phyloP scores from a whole-genome alignment of 148 eudicot genomes.

The Vaccinium macrocarpon region DNA sequence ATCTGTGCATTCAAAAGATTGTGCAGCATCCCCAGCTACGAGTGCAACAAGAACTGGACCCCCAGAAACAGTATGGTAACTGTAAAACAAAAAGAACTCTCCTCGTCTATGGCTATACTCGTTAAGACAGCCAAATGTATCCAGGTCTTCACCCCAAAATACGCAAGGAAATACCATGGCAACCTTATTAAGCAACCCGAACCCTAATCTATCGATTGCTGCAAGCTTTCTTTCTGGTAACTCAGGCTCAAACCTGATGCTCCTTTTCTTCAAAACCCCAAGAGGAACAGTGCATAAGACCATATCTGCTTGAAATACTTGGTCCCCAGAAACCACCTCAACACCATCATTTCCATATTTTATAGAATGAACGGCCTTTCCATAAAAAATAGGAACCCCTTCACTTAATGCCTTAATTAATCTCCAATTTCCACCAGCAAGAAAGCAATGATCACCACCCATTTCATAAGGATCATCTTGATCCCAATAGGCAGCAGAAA shows the following conservation, averaged over 20 bases:
- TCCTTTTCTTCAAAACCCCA: constrained; percentile 72
- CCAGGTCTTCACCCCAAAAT: constrained; percentile 95
- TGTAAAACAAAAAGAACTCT: constrained; percentile 77
- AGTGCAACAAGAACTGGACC: constrained; percentile 80
- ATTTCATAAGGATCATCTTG: constrained; percentile 98
- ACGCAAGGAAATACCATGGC: constrained; percentile 83
- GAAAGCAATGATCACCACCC: constrained; percentile 98
- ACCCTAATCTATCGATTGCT: constrained; percentile 82
- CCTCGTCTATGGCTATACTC: constrained; percentile 61
- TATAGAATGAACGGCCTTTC: constrained; percentile 59
- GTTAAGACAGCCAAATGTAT: constrained; percentile 81
- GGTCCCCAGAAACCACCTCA: constrained; percentile 75
- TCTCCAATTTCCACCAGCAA: constrained; percentile 91
- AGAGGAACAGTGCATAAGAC: constrained; percentile 87
- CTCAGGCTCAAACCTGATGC: constrained; percentile 71
- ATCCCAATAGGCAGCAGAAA: constrained; percentile 94
- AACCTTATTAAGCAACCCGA: constrained; percentile 93
- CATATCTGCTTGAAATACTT: constrained; percentile 74
- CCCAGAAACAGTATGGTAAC: constrained; percentile 93
- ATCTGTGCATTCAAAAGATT: constrained; percentile 59
- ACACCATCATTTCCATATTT: constrained; percentile 65
- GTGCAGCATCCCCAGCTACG: constrained; percentile 86
- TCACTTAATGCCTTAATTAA: constrained; percentile 73
- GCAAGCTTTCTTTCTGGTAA: constrained; percentile 70
- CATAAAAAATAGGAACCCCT: constrained; percentile 76